A percentile compares a stretch with the other conserved stretches of the same genome.
These are phyloP conservation scores for Pseudocercospora pini-densiflorae DNA, from an alignment of 2,329 filamentous ascomycete genomes.

Conservation along the genomic window DNA sequence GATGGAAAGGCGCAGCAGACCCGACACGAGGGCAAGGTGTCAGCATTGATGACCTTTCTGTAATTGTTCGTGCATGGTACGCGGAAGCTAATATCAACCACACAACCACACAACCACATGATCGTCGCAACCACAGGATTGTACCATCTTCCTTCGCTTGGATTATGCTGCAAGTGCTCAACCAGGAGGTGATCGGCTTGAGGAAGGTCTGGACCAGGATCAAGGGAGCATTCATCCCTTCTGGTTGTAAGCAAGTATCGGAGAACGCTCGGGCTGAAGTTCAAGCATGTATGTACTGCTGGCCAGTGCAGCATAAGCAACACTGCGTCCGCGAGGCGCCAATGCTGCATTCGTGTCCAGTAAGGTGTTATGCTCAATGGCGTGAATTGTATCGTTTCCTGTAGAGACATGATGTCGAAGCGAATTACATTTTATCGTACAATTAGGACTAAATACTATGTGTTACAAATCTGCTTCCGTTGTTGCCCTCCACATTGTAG, in stretches of 20 bases:
- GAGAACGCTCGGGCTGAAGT: background rate
- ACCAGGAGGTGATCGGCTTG: no score
- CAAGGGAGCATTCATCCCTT: background rate
- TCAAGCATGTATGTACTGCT: background rate
- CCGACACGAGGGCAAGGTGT: background rate
- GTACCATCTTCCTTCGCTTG: no score
- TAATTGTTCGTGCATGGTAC: background rate
- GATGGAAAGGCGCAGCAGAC: no score
- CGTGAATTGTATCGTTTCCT: no score
- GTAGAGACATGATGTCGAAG: background rate
- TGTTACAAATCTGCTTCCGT: background rate
- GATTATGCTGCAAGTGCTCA: no score
- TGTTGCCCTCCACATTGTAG: no score
- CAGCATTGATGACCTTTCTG: background rate
- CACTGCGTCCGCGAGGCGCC: no score
- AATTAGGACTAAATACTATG: background rate
- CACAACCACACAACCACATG: conserved; percentile 2
- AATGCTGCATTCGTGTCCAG: no score
- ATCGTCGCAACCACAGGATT: background rate
- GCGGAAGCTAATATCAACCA: background rate
- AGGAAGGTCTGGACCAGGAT: background rate
- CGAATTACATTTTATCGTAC: background rate
- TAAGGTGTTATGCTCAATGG: no score
- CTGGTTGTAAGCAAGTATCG: background rate
- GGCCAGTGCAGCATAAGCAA: background rate